Conservation (phyloP, 148 eudicot species). For the Camellia lanceoleosa region DNA sequence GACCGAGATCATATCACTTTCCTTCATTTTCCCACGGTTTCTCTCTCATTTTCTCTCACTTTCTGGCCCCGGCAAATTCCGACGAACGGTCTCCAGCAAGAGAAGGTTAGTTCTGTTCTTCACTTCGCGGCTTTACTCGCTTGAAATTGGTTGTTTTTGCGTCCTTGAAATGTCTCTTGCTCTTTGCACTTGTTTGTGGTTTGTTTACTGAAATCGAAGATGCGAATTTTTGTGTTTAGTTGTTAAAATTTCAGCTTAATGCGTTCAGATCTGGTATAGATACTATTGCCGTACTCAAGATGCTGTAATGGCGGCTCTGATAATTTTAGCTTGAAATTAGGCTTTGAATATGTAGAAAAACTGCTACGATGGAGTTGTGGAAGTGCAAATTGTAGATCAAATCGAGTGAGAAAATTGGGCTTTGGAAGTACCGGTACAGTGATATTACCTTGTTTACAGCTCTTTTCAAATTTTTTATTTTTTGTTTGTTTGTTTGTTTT, state of each 20-base stretch:
- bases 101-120: constrained; percentile 6
- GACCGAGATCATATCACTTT: not conserved
- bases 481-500: not conserved
- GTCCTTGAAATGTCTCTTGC: not conserved
- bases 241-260: constrained; percentile 1
- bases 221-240: not conserved
- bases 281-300: not conserved
- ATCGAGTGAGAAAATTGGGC: not conserved
- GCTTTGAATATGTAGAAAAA: not conserved
- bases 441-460: not conserved
- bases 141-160: not conserved
- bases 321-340: not conserved
- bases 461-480: not conserved
- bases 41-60: constrained; percentile 14
- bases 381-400: not conserved
- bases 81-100: not conserved
- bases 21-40: not conserved
- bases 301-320: not conserved
- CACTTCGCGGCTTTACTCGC: not conserved
- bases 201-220: not conserved
- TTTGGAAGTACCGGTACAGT: not conserved
- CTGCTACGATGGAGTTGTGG: not conserved
- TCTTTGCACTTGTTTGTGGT: not conserved
- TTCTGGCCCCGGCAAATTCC: constrained; percentile 19
- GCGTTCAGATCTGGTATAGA: constrained; percentile 12